Conservation (phyloP, 2,329 filamentous ascomycete genomes). For the Colletotrichum sp. region DNA sequence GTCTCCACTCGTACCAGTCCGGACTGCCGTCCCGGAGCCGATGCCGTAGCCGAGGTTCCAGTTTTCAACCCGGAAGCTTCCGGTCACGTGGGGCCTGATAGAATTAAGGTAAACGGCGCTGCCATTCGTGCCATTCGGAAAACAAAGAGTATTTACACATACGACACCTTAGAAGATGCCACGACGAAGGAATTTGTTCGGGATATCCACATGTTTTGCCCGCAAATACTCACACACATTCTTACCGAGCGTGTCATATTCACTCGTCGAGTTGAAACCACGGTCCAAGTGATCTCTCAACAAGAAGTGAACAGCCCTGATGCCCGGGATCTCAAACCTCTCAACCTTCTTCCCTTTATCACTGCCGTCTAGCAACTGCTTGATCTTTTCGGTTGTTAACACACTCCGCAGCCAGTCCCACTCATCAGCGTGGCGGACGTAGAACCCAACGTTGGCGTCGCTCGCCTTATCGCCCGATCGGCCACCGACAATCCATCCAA, state of each 20-base stretch:
- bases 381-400: slow-evolving; percentile 32
- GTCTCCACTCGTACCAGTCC: neutral
- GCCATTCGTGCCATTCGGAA: neutral
- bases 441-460: slow-evolving; percentile 51
- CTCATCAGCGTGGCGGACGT: slow-evolving; percentile 46
- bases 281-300: slow-evolving; percentile 13
- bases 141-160: neutral
- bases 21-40: neutral
- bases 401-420: slow-evolving; percentile 47
- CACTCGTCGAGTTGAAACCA: slow-evolving; percentile 16
- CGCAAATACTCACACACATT: slow-evolving; percentile 49
- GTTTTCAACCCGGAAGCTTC: neutral
- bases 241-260: slow-evolving; percentile 51
- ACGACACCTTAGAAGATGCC: slow-evolving; percentile 31
- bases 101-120: neutral
- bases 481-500: slow-evolving; percentile 19
- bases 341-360: slow-evolving; percentile 35
- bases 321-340: slow-evolving; percentile 42
- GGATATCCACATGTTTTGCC: slow-evolving; percentile 49
- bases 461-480: slow-evolving; percentile 41
- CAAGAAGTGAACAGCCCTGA: slow-evolving; percentile 26
- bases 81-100: neutral
- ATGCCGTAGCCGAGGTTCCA: neutral
- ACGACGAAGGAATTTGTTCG: slow-evolving; percentile 45
- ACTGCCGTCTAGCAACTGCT: slow-evolving; percentile 24